These are phyloP conservation scores for Neostapfia colusana DNA, from an alignment of 176 grass and related monocot species.

Conservation along the genomic window DNA sequence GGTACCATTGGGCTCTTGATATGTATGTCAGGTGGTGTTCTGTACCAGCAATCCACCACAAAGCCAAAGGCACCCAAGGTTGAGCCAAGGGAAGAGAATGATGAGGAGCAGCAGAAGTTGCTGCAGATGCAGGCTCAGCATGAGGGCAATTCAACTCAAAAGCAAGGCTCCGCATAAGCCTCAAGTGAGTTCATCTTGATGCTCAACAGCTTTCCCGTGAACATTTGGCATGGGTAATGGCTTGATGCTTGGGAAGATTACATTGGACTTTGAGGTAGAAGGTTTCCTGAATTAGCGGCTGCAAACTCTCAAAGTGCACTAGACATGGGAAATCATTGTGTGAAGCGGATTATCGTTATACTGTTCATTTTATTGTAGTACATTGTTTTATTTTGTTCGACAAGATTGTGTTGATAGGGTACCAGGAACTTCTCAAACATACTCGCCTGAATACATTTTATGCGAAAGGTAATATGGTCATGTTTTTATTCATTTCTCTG, in stretches of 20 bases:
- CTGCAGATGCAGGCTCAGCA: conserved; percentile 49
- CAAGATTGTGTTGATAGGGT: conserved; percentile 22
- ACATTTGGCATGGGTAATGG: background rate
- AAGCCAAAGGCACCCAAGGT: conserved; percentile 59
- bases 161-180: conserved; percentile 27
- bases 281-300: background rate
- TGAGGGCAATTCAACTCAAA: conserved; percentile 41
- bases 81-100: conserved; percentile 52
- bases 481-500: background rate
- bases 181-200: background rate
- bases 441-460: background rate
- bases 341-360: conserved; percentile 13
- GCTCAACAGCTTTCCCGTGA: conserved; percentile 2
- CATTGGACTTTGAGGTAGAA: conserved; percentile 1
- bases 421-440: background rate
- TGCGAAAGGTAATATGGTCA: conserved; percentile 2
- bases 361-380: conserved; percentile 37
- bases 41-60: conserved; percentile 76
- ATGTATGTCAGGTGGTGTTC: conserved; percentile 73
- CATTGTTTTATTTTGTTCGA: conserved; percentile 21
- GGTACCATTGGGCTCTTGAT: conserved; percentile 75
- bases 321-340: background rate
- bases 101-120: conserved; percentile 67
- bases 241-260: conserved; percentile 9
- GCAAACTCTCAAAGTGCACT: background rate